A percentile compares a stretch with the other conserved stretches of the same genome.
phyloP scores from a whole-genome alignment of 208 protist genomes.

The Phytomonas serpens region DNA sequence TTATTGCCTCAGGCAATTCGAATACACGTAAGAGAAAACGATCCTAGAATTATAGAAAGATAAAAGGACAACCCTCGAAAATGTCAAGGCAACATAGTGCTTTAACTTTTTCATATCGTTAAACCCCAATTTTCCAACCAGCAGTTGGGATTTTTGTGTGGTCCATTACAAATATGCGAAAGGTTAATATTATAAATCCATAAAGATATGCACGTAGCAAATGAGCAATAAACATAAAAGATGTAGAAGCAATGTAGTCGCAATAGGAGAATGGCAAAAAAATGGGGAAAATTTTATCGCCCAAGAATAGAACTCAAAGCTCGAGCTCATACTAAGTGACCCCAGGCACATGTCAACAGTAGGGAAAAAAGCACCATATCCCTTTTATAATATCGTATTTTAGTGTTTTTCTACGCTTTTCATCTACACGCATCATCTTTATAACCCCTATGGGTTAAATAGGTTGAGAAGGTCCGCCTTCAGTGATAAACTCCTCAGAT shows the following conservation, averaged over 20 bases:
- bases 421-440: not conserved
- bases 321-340: not conserved
- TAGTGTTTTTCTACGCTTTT: not conserved
- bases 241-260: slow-evolving; percentile 43
- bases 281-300: not conserved
- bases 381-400: not conserved
- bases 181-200: slow-evolving; percentile 19
- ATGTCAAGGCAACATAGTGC: not conserved
- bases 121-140: not conserved
- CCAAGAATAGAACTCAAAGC: not conserved
- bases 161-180: slow-evolving; percentile 17
- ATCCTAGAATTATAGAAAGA: not conserved
- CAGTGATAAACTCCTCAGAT: slow-evolving; percentile 18
- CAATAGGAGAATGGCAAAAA: slow-evolving; percentile 18
- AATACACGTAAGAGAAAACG: not conserved
- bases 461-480: not conserved
- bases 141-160: not conserved
- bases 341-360: slow-evolving; percentile 3
- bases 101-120: not conserved
- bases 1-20: not conserved
- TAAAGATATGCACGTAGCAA: slow-evolving; percentile 10
- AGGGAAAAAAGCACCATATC: not conserved
- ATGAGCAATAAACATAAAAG: slow-evolving; percentile 26
- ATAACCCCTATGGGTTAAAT: not conserved
- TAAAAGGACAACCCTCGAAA: slow-evolving; percentile 32